Evolutionary conservation across 73 alveolate species (phyloP).

Genomic region (Paramecium bursaria): DNA sequence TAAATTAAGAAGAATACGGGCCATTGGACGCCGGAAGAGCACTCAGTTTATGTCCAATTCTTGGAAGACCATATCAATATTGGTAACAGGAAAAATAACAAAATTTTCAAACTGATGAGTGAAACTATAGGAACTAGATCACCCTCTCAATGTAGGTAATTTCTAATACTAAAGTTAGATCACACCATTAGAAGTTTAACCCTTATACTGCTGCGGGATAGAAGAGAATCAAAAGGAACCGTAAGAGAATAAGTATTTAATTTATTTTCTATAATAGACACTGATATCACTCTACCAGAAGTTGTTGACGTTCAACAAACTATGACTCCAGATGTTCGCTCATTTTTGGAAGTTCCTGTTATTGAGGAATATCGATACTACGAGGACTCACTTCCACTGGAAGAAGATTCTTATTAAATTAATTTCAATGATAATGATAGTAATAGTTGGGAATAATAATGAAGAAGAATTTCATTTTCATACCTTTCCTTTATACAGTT

Average conservation of each 20-base stretch:
- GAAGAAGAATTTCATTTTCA: no score
- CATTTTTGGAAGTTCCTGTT: no score
- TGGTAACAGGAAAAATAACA: not conserved
- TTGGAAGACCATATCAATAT: constrained; percentile 10
- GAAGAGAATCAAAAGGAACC: constrained; percentile 47
- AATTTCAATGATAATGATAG: no score
- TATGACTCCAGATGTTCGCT: no score
- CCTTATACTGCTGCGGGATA: constrained; percentile 1
- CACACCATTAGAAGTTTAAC: constrained; percentile 47
- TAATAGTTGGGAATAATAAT: no score
- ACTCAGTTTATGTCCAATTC: constrained; percentile 5
- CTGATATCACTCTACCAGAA: no score
- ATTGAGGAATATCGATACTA: no score
- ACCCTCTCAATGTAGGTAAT: constrained; percentile 41
- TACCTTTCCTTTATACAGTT: no score
- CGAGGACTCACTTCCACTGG: no score
- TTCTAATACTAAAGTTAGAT: not conserved
- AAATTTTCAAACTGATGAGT: constrained; percentile 13
- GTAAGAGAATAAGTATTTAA: not conserved
- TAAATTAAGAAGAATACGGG: not conserved
- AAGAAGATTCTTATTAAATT: no score
- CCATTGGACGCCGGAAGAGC: constrained; percentile 45
- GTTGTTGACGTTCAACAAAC: no score
- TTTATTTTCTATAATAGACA: no score
- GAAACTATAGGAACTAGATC: constrained; percentile 35